phyloP scores from a whole-genome alignment of 306 rosid species.

The Luffa aegyptiaca region DNA sequence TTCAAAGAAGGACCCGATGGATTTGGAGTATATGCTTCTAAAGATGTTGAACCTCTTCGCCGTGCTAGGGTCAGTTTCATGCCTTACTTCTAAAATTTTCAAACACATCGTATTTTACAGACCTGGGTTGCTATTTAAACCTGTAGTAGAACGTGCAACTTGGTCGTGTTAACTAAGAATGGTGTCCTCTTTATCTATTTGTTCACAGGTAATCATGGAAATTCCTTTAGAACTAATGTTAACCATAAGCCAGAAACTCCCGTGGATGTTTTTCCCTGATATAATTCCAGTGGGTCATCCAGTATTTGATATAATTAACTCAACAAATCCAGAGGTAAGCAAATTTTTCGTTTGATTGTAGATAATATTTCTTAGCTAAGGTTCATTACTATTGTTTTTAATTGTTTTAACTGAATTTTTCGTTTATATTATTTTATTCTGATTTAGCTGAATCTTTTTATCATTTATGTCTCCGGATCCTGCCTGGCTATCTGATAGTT shows the following conservation, averaged over 20 bases:
- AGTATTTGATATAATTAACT: slow-evolving; percentile 85
- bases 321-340: slow-evolving; percentile 84
- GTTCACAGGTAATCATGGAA: slow-evolving; percentile 79
- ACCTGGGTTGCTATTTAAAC: background rate
- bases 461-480: background rate
- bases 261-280: slow-evolving; percentile 98
- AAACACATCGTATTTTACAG: background rate
- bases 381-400: background rate
- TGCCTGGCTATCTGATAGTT: background rate
- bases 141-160: background rate
- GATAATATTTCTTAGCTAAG: background rate
- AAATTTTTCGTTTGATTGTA: background rate
- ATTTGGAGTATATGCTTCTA: slow-evolving; percentile 94
- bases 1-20: slow-evolving; percentile 93
- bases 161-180: slow-evolving; percentile 3
- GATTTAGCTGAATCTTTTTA: background rate
- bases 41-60: slow-evolving; percentile 90
- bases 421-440: background rate
- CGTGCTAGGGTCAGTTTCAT: slow-evolving; percentile 77
- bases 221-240: slow-evolving; percentile 88
- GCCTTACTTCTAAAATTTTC: slow-evolving; percentile 2
- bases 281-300: slow-evolving; percentile 91
- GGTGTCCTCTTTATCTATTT: slow-evolving; percentile 9
- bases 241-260: slow-evolving; percentile 77
- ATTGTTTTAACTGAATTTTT: background rate